A percentile compares a stretch with the other conserved stretches of the same genome.
Evolutionary conservation across 768 basidiomycete species (phyloP).

Genomic region (Gloeostereum incarnatum): DNA sequence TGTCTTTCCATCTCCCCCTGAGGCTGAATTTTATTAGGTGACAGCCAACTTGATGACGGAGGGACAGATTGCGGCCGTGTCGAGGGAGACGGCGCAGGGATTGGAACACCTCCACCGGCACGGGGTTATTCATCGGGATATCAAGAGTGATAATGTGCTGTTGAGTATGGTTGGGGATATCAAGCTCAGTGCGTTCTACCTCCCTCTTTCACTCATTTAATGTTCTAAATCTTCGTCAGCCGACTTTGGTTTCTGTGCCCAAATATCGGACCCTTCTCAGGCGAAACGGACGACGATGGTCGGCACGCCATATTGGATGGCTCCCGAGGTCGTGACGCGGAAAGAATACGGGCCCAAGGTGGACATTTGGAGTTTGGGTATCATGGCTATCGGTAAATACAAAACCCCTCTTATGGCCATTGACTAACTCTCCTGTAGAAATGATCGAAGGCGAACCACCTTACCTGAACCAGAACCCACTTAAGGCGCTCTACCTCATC

Average conservation of each 20-base stretch:
- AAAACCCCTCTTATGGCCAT: neutral
- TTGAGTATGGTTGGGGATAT: conserved; percentile 92
- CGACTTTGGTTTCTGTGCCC: conserved; percentile 98
- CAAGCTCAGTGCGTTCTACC: conserved; percentile 73
- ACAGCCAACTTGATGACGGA: conserved; percentile 96
- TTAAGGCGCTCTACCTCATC: conserved; percentile 95
- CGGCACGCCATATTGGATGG: conserved; percentile 99
- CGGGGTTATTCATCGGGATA: conserved; percentile 97
- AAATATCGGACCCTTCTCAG: conserved; percentile 83
- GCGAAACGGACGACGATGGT: conserved; percentile 98
- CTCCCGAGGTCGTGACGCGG: conserved; percentile 93
- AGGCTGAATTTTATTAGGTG: conserved; percentile 76
- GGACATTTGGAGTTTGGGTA: conserved; percentile 95
- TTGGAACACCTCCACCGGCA: conserved; percentile 92
- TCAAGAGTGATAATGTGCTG: conserved; percentile 97
- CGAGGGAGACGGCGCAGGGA: conserved; percentile 86
- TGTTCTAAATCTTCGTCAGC: conserved; percentile 38
- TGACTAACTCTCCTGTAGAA: conserved; percentile 34
- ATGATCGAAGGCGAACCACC: conserved; percentile 99
- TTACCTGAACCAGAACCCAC: conserved; percentile 91
- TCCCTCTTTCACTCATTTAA: neutral
- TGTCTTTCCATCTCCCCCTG: conserved; percentile 19
- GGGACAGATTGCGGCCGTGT: conserved; percentile 97
- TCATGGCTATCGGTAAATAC: conserved; percentile 85
- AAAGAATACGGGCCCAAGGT: conserved; percentile 98